phyloP scores from a whole-genome alignment of 805 yeast genomes.

The Schwanniomyces occidentalis region DNA sequence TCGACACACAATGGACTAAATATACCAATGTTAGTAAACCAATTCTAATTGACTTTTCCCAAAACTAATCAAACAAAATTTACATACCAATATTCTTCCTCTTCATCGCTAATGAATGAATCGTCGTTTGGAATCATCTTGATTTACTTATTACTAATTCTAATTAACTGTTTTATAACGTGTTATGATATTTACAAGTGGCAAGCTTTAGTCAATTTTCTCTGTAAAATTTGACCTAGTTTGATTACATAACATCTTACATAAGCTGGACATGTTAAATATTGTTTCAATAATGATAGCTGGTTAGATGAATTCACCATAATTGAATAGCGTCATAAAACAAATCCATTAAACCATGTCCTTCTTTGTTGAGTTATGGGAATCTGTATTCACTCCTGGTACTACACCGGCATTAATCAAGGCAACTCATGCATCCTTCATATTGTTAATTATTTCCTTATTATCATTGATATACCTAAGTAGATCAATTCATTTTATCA shows the following conservation, averaged over 20 bases:
- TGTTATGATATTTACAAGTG: background rate
- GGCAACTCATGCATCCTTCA: slow-evolving; percentile 87
- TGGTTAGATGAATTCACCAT: background rate
- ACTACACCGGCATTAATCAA: slow-evolving; percentile 83
- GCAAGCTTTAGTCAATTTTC: background rate
- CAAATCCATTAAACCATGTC: slow-evolving; percentile 19
- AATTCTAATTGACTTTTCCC: background rate
- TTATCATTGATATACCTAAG: slow-evolving; percentile 58
- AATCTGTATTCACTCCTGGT: slow-evolving; percentile 90
- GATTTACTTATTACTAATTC: background rate
- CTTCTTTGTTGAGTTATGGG: slow-evolving; percentile 76
- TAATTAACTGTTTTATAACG: background rate
- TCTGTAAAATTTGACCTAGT: slow-evolving; percentile 1
- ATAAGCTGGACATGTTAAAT: background rate
- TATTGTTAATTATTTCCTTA: slow-evolving; percentile 59
- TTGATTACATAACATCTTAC: slow-evolving; percentile 1
- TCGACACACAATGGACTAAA: slow-evolving; percentile 91
- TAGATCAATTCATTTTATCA: slow-evolving; percentile 65
- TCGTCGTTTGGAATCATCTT: slow-evolving; percentile 43
- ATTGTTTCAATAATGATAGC: background rate
- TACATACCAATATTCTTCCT: slow-evolving; percentile 69
- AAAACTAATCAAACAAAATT: background rate
- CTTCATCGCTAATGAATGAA: slow-evolving; percentile 72
- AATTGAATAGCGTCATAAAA: background rate
- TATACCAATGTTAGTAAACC: slow-evolving; percentile 18